Percentiles rank a stretch among this genome's conserved stretches.
Conservation (phyloP, 2,329 filamentous ascomycete genomes). For the Endothia cerciana region DNA sequence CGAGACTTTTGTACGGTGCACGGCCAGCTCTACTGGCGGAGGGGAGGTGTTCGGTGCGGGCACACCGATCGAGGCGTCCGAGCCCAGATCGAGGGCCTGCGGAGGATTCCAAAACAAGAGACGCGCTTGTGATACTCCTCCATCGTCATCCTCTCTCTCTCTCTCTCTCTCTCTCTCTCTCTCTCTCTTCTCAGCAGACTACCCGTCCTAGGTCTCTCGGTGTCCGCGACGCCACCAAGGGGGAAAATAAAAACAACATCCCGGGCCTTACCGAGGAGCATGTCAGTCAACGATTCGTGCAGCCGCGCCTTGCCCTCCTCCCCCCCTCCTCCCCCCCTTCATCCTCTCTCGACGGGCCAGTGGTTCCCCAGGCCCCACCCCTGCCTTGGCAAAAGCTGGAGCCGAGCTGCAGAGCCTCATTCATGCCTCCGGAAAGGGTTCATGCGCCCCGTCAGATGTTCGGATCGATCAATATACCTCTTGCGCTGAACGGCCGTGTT, state of each 20-base stretch:
- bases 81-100: background rate
- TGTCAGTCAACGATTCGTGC: background rate
- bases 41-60: background rate
- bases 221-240: background rate
- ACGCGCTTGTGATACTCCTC: background rate
- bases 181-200: background rate
- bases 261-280: background rate
- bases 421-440: background rate
- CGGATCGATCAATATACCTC: background rate
- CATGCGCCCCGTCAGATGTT: background rate
- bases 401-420: conserved; percentile 1
- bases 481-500: background rate
- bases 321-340: too few relatives aligned
- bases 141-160: too few relatives aligned
- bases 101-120: background rate
- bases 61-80: background rate
- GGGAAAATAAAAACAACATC: too few relatives aligned
- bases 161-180: too few relatives aligned
- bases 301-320: too few relatives aligned
- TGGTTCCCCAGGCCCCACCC: background rate
- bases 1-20: background rate
- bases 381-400: background rate
- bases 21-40: background rate
- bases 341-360: background rate
- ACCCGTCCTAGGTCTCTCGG: background rate